A percentile compares a stretch with the other conserved stretches of the same genome.
Conservation (phyloP, 345 rosid genomes). For the Citrus inodora region DNA sequence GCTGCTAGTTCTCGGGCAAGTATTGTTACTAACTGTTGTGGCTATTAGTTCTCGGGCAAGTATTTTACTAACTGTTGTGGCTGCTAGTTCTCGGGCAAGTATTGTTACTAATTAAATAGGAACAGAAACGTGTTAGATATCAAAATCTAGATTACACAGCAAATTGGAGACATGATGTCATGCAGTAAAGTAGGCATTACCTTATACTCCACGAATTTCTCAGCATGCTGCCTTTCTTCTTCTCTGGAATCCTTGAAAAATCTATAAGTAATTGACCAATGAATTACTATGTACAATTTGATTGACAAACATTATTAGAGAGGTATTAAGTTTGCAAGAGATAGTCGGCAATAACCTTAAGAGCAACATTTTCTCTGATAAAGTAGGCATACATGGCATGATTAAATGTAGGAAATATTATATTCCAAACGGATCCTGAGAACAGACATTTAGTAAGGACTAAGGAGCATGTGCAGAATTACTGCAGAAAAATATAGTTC, state of each 20-base stretch:
- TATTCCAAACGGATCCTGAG: conserved; percentile 62
- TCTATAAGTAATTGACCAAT: conserved; percentile 27
- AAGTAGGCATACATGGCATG: conserved; percentile 79
- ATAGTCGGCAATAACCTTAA: conserved; percentile 73
- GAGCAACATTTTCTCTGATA: conserved; percentile 73
- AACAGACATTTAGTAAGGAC: conserved; percentile 4
- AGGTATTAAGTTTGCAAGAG: not conserved
- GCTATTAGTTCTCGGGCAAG: no score
- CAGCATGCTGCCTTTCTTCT: conserved; percentile 87
- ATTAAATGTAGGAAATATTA: conserved; percentile 73
- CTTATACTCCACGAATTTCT: conserved; percentile 75
- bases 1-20: no score
- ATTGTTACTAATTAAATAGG: not conserved
- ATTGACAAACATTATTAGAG: not conserved
- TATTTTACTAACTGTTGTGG: no score
- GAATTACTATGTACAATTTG: not conserved
- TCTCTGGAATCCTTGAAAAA: conserved; percentile 77
- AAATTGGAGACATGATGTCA: not conserved
- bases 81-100: no score
- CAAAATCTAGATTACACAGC: not conserved
- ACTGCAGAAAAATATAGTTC: no score
- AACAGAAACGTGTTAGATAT: not conserved
- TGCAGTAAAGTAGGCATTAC: conserved; percentile 15
- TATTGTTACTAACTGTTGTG: no score
- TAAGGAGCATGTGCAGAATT: not conserved